Evolutionary conservation across 2,329 filamentous ascomycete genomes (phyloP).

Genomic region (Hortaea werneckii): DNA sequence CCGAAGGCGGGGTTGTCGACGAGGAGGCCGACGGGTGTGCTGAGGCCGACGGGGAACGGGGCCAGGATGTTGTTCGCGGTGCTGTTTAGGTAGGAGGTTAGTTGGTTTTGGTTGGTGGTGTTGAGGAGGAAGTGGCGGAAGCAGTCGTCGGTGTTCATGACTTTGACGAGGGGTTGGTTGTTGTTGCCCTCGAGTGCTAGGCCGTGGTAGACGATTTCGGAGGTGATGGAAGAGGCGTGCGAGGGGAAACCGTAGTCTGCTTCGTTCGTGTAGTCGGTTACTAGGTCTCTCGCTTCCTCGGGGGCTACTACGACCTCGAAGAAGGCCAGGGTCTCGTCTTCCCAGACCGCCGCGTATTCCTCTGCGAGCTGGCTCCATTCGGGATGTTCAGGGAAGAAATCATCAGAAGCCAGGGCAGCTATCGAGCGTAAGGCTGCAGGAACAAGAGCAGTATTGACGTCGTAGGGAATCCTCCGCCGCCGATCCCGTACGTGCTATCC

Average conservation of each 20-base stretch:
- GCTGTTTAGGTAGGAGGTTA: conserved; percentile 47
- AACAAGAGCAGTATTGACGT: conserved; percentile 54
- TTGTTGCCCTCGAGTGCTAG: conserved; percentile 46
- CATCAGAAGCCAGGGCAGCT: conserved; percentile 38
- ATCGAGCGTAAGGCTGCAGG: conserved; percentile 53
- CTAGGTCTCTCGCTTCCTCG: conserved; percentile 35
- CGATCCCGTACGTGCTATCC: conserved; percentile 50
- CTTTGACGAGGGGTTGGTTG: conserved; percentile 39
- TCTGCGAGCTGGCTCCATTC: conserved; percentile 39
- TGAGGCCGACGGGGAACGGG: conserved; percentile 50
- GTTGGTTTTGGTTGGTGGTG: conserved; percentile 44
- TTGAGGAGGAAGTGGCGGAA: conserved; percentile 56
- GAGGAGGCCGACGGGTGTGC: conserved; percentile 46
- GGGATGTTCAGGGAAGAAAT: conserved; percentile 41
- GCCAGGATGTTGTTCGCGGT: conserved; percentile 47
- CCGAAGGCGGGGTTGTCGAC: conserved; percentile 54
- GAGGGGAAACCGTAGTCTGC: conserved; percentile 33
- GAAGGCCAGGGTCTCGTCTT: conserved; percentile 49
- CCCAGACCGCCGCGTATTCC: conserved; percentile 50
- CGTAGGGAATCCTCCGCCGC: conserved; percentile 54
- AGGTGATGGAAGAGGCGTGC: conserved; percentile 32
- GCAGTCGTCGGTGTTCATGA: conserved; percentile 56
- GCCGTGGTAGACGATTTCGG: conserved; percentile 44
- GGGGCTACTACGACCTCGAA: conserved; percentile 41
- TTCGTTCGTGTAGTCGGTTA: conserved; percentile 37